Evolutionary conservation across 2,329 filamentous ascomycete genomes (phyloP).

Genomic region (Colletotrichum plurivorum): DNA sequence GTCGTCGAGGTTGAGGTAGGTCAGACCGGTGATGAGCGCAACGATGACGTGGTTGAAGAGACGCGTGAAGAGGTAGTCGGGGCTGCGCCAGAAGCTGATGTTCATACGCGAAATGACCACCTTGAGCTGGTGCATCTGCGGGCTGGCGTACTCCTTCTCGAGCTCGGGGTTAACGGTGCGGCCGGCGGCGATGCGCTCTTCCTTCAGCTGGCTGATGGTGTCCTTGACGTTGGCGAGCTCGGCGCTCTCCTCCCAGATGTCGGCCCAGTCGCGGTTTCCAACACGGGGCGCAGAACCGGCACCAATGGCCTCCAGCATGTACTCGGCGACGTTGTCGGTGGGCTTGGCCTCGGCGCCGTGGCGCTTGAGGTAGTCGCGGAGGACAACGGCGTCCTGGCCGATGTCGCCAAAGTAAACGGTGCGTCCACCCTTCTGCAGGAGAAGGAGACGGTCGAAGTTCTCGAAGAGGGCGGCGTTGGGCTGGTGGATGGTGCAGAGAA

Average conservation of each 20-base stretch:
- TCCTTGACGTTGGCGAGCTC: conserved; percentile 78
- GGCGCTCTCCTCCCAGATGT: conserved; percentile 82
- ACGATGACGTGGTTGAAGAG: conserved; percentile 88
- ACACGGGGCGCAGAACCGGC: conserved; percentile 81
- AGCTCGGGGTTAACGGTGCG: conserved; percentile 62
- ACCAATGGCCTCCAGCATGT: conserved; percentile 89
- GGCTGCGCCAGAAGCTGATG: conserved; percentile 85
- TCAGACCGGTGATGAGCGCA: conserved; percentile 82
- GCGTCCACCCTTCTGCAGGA: conserved; percentile 83
- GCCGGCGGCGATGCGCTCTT: conserved; percentile 62
- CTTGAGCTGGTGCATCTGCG: conserved; percentile 83
- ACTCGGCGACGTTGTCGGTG: conserved; percentile 77
- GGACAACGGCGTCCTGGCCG: conserved; percentile 78
- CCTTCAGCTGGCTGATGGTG: conserved; percentile 77
- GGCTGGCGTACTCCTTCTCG: conserved; percentile 86
- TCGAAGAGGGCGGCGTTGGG: conserved; percentile 89
- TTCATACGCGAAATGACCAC: conserved; percentile 81
- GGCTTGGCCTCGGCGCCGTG: conserved; percentile 72
- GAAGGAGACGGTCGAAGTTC: conserved; percentile 86
- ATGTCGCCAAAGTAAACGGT: conserved; percentile 92
- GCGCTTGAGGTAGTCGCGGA: conserved; percentile 75
- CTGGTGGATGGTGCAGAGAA: conserved; percentile 93
- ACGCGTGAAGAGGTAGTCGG: conserved; percentile 90
- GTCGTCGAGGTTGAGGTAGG: conserved; percentile 83
- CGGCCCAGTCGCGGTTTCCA: conserved; percentile 83